Evolutionary conservation across 2,329 filamentous ascomycete genomes (phyloP), one percentile per base, ranked within the genome.

Genomic region (Macroventuria anomochaeta): DNA sequence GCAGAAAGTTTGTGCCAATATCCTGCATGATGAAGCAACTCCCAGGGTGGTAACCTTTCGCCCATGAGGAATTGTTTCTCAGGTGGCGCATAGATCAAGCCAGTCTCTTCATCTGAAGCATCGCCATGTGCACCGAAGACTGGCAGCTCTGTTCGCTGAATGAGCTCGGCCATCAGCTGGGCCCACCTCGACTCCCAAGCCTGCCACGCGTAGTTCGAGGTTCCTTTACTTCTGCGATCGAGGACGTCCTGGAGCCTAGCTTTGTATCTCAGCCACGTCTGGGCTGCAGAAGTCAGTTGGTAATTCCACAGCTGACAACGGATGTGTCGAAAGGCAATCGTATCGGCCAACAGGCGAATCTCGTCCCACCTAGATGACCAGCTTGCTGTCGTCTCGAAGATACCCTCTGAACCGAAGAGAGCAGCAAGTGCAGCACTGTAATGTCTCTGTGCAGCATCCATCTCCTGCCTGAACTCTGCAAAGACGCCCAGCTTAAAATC

Each of bases 281-380:
- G 85, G 6, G 90, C 89, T 3, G 93, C 93, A 34, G 87, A 80
- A 25, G 89, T 91, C n/a, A 88, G 87, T 61, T 92, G 87, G 15
- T 86, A 87, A 55, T 85, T 85, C 87, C 91, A 93, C 5, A 97
- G 76, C 44, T 96, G 80, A 70, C 93, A 95, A 31, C 93, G 87
- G 15, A 97, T 80, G 46, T 89, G 87, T 41, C 93, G 88, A 46
- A 97, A 84, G 0, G 91, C 87, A 59, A 96, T 84, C 10, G 88
- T 77, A 72, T 99, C 95, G 2, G 91, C 89, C 31, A 97, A 75
- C 25, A 95, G 77, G n/a, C 95, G 85, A n/a, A 90, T 91, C 73
- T 97, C 91, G 69, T 96, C 90, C 84, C 93, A 99, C 55, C 92
- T 84, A 13, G 90, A 87, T 63, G 87, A 93, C 93, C 93, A 97